Base-by-base conservation (phyloP, 768 basidiomycete genomes). In the Daedaleopsis sinensis region DNA sequence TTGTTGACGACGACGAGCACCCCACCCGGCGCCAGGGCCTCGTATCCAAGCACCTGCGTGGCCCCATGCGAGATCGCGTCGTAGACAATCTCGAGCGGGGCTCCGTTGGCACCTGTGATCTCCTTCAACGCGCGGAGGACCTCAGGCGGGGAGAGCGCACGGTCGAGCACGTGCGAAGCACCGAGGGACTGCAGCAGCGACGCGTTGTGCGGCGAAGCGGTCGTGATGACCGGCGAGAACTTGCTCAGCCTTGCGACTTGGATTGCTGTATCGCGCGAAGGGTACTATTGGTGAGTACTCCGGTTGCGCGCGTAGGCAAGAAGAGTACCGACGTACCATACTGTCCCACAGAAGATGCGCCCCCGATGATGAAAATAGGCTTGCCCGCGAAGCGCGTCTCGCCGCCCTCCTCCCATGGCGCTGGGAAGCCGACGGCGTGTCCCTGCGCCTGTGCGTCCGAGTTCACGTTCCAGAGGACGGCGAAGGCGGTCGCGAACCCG, bases 401-500 rank as follows among this genome's bases (percentile, higher is more conserved):
- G 5, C 69, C 69, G 36, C 63, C 62, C n/a, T 64, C 63, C 32
- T 68, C 68, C 71, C 71, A 72, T 13, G 67, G 65, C 1, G 71
- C 58, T n/a, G n/a, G n/a, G n/a, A n/a, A n/a, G n/a, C n/a, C n/a
- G n/a, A 61, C 35, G 10, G 24, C 21, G 72, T 4, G n/a, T n/a
- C n/a, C n/a, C n/a, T n/a, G 24, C 18, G 62, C 32, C 48, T 60
- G 58, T 37, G 44, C 39, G 15, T 56, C n/a, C 11, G 63, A 59
- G 32, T 61, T 27, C 27, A 53, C 46, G 57, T 58, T 52, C 70
- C 76, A 82, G 18, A 82, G 65, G 0, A 73, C 79, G 2, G 72
- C 47, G 7, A 70, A 74, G 2, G 78, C 79, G 3, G 79, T 77
- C 5, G 74, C 72, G 9, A 80, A 61, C 0, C 67, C 76, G 15